phyloP scores from a whole-genome alignment of 164 flowering plant genomes.

The Protea cynaroides region DNA sequence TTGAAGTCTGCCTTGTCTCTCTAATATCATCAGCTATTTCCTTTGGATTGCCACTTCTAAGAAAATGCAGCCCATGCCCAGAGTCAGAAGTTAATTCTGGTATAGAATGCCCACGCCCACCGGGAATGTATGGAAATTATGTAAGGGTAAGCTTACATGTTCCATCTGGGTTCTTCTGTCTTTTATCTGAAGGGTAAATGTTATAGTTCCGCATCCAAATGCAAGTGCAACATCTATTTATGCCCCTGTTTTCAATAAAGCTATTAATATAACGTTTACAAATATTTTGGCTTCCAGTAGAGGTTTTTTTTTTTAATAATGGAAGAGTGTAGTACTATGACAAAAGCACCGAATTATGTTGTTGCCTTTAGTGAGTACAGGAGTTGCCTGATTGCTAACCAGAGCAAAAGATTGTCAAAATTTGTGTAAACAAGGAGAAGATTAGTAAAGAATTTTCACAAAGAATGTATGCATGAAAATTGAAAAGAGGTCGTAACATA shows the following conservation, averaged over 20 bases:
- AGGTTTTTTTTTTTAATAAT: too few species aligned
- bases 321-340: too few species aligned
- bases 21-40: conserved; percentile 75
- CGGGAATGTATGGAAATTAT: conserved; percentile 96
- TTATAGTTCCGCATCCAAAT: neutral
- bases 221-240: neutral
- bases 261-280: too few species aligned
- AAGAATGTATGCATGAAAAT: too few species aligned
- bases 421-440: too few species aligned
- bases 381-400: too few species aligned
- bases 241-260: neutral
- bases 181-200: neutral
- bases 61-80: conserved; percentile 92
- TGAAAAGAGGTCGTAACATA: too few species aligned
- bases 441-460: too few species aligned
- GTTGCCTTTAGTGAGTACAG: too few species aligned
- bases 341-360: too few species aligned
- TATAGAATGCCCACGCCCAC: conserved; percentile 86
- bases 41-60: conserved; percentile 87
- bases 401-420: too few species aligned
- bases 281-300: too few species aligned
- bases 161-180: neutral
- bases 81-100: conserved; percentile 52
- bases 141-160: conserved; percentile 66
- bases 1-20: conserved; percentile 87